These are phyloP conservation scores for Erucastrum elatum DNA, from an alignment of 345 rosid species.

Conservation along the genomic window DNA sequence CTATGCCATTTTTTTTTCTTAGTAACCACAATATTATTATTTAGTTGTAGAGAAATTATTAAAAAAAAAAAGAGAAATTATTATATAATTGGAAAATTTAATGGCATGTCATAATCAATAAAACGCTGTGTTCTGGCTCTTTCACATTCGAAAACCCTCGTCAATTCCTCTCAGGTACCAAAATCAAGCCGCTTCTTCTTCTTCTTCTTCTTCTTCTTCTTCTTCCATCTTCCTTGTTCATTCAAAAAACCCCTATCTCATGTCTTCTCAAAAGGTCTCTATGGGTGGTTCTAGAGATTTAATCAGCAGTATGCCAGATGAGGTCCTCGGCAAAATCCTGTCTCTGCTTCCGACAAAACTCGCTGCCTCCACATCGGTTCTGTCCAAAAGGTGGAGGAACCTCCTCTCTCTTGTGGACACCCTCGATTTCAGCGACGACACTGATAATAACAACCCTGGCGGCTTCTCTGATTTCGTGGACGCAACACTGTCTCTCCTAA, in stretches of 20 bases:
- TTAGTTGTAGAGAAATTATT: too few relatives aligned
- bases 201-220: not conserved
- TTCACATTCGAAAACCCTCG: not conserved
- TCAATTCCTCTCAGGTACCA: not conserved
- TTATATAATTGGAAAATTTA: too few relatives aligned
- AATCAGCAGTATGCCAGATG: not conserved
- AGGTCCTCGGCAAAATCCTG: not conserved
- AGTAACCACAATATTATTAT: too few relatives aligned
- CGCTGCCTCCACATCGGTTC: not conserved
- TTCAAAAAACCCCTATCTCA: not conserved
- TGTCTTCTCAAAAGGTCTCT: not conserved
- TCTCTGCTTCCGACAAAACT: not conserved
- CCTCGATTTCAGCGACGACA: conserved; percentile 16
- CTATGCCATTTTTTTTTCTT: too few relatives aligned
- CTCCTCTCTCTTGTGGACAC: not conserved
- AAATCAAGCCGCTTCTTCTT: not conserved
- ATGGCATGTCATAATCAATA: too few relatives aligned
- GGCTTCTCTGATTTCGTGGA: not conserved
- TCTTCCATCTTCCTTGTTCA: not conserved
- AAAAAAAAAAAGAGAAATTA: too few relatives aligned
- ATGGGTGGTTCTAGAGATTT: not conserved
- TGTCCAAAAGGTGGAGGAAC: not conserved
- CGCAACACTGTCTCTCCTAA: not conserved
- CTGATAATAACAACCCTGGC: not conserved
- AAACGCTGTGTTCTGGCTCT: too few relatives aligned